These are phyloP conservation scores for Dactylellina cionopaga DNA, from an alignment of 2,329 filamentous ascomycete genomes.

Conservation along the genomic window DNA sequence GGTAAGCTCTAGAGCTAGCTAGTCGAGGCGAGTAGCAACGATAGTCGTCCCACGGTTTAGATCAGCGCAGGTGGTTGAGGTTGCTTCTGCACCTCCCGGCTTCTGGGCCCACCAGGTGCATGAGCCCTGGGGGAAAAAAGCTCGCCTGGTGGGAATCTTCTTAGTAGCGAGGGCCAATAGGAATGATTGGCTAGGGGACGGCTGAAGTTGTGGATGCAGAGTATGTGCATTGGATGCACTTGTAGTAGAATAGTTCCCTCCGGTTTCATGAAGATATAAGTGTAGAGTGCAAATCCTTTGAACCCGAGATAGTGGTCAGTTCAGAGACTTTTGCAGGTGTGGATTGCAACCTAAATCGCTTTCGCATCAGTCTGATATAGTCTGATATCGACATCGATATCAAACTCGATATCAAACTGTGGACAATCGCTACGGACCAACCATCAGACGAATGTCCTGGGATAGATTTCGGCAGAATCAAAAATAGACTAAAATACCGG, in stretches of 20 bases:
- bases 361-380: too few relatives aligned
- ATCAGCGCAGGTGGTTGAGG: slow-evolving; percentile 35
- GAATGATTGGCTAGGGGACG: slow-evolving; percentile 46
- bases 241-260: too few relatives aligned
- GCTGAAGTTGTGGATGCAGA: slow-evolving; percentile 21
- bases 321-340: too few relatives aligned
- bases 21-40: slow-evolving; percentile 2
- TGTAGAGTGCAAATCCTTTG: slow-evolving; percentile 2
- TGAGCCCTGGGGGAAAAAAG: slow-evolving; percentile 37
- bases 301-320: too few relatives aligned
- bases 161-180: slow-evolving; percentile 24
- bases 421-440: too few relatives aligned
- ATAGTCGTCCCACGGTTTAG: slow-evolving; percentile 18
- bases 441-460: too few relatives aligned
- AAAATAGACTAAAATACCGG: too few relatives aligned
- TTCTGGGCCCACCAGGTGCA: slow-evolving; percentile 42
- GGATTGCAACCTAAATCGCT: too few relatives aligned
- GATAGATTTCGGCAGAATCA: too few relatives aligned
- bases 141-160: slow-evolving; percentile 31
- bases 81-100: slow-evolving; percentile 40
- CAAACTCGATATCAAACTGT: too few relatives aligned
- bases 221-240: background rate
- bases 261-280: background rate
- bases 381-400: too few relatives aligned
- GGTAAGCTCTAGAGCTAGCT: slow-evolving; percentile 10